These are phyloP conservation scores for Ocimum tenuiflorum DNA, from an alignment of 257 asterid species.

Conservation along the genomic window DNA sequence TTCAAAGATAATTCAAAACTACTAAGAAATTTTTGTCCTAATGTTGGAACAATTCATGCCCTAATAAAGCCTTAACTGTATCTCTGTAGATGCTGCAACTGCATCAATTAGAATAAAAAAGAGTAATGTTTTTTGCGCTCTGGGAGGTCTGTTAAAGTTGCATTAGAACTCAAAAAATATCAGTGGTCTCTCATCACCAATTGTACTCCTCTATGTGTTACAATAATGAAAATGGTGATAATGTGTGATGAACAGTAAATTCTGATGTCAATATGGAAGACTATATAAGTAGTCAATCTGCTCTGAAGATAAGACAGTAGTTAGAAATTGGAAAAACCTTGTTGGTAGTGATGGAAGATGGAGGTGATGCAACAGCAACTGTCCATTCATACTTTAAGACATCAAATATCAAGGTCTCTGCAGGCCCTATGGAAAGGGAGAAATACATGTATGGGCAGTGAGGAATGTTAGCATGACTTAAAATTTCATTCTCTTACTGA, in stretches of 20 bases:
- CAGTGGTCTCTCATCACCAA: not conserved
- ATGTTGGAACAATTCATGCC: no score
- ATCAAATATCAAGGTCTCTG: constrained; percentile 81
- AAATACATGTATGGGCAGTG: not conserved
- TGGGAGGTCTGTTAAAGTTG: not conserved
- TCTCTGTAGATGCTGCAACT: not conserved
- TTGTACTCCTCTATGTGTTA: not conserved
- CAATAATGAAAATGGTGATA: not conserved
- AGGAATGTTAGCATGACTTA: constrained; percentile 3
- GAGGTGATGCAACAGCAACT: constrained; percentile 62
- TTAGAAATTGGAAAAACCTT: constrained; percentile 49
- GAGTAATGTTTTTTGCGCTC: not conserved
- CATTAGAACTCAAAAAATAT: not conserved
- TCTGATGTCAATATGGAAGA: not conserved
- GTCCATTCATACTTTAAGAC: constrained; percentile 90
- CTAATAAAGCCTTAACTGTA: not conserved
- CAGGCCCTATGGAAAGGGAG: constrained; percentile 53
- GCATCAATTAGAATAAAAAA: not conserved
- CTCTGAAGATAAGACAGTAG: constrained; percentile 13
- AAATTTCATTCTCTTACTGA: not conserved
- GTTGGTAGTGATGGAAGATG: constrained; percentile 74
- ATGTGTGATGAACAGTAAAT: not conserved
- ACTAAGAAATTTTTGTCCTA: not conserved
- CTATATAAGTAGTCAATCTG: not conserved
- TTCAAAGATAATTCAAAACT: not conserved